Evolutionary conservation across 495 filamentous ascomycete species (phyloP), one percentile per base, ranked within the genome.

Genomic region (Penicillium argentinense): DNA sequence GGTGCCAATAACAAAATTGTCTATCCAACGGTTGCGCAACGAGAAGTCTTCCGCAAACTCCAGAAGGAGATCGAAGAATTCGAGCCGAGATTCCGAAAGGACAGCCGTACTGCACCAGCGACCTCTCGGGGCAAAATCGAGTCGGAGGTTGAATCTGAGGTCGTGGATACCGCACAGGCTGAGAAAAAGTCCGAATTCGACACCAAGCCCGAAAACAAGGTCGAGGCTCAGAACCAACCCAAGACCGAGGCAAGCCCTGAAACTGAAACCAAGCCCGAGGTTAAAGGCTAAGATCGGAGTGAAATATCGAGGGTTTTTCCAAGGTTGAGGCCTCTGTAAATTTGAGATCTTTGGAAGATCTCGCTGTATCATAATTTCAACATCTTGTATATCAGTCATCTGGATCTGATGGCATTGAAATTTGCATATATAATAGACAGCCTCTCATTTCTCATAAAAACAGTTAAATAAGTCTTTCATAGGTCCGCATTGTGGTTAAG

Each of bases 11-110:
- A 7, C 1, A 22, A 16, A 21, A n/a, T 27, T 29, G 24, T 71
- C 9, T 42, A 46, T 28, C 60, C 67, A 2, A 66, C 67, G 3
- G 8, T 21, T 4, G 50, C 57, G 16, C 66, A 66, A 42, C 32
- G 46, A 19, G 39, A 42, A n/a, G 51, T 29, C 5, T 63, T 55
- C 21, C 18, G 49, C 0, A 45, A 62, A 17, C 46, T 42, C 11
- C 32, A 42, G 39, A 14, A 28, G 23, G 30, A 47, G 24, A 9
- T 52, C 22, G 21, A 18, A 26, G 28, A 45, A 16, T n/a, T 32
- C 4, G 7, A 3, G 2, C 7, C 16, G 33, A 9, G n/a, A 11
- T 36, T 12, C n/a, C n/a, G n/a, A n/a, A n/a, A n/a, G n/a, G n/a
- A n/a, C n/a, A n/a, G n/a, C n/a, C n/a, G n/a, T n/a, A n/a, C n/a